Base-by-base conservation (phyloP, 1,284 basidiomycete genomes). In the Bondarzewia mesenterica region DNA sequence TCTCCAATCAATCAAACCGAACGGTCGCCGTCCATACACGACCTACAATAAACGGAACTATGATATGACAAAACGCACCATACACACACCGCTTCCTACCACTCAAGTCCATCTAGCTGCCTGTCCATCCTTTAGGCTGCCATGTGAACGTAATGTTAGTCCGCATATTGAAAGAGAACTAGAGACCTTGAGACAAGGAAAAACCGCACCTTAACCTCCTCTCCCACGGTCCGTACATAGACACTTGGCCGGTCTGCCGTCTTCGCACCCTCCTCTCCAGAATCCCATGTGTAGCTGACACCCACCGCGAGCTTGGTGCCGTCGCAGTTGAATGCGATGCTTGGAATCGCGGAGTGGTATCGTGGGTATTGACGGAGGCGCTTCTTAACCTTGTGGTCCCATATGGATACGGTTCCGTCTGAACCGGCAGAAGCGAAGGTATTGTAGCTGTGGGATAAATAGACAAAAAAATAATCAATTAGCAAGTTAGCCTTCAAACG, bases 371-470 rank as follows among this genome's bases (percentile, higher is more conserved):
- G 90, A 35, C 91, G 81, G 53, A 98, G 74, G 10, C 96, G 82
- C 65, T 99, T 99, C 72, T 97, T 98, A 42, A 94, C 89, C 53
- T 86, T 85, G 64, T 96, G 91, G 63, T 99, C 96, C 95, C 95
- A 99, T 52, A 98, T 82, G 0, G 90, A 92, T 36, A 95, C 85
- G 4, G 88, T 85, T 1, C 83, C 85, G 65, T 98, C 94, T 0
- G 93, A 95, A 26, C 94, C 95, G 2, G 87, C 89, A 0, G 92
- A 93, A 0, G 90, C 93, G 61, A 99, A 98, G 0, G 95, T 97
- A 62, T 93, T 95, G 68, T 89, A 87, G 16, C 88, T 91, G 55
- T 14, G n/a, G 18, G 6, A 32, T 18, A 21, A 26, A 35, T 16
- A 39, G 36, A 47, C 8, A 49, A 40, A 38, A 20, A 40, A 26